Base-by-base conservation (phyloP, 306 rosid genomes). In the Vigna mungo region DNA sequence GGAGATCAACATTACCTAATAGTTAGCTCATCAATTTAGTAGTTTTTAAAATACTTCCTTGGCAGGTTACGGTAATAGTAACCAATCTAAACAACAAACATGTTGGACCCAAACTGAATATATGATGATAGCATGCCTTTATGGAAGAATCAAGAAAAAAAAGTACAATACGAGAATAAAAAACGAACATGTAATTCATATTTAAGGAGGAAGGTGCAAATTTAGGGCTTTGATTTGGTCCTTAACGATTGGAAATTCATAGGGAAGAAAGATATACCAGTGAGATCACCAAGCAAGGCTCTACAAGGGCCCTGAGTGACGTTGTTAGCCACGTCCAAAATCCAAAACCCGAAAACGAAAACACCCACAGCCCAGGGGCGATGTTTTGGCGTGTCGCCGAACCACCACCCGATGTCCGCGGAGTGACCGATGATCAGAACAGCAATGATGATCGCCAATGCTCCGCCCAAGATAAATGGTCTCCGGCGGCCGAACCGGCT, bases 221-320 rank as follows among this genome's bases (percentile, higher is more conserved):
- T 44, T 44, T 44, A 32, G 61, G 61, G 71, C 10, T 60, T 54
- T 37, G 39, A 73, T n/a, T 58, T n/a, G 51, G 15, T 20, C 9
- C 18, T 6, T 17, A 23, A 59, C n/a, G 16, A 39, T 23, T 34
- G 51, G 25, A 66, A 80, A 80, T 58, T 54, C 16, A 20, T 20
- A 39, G 1, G 70, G 17, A 60, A 16, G 59, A 71, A 61, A 62
- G 59, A 27, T 36, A 52, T 81, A 92, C 96, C 97, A 14, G 96
- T 96, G 78, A 91, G 97, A 96, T 92, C 98, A 64, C 87, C 97
- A 7, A 95, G 97, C 80, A 90, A 78, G 37, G 97, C 96, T 87
- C 96, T 82, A 69, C 97, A 92, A 72, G 97, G 96, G 67, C 97
- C 93, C 75, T 90, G 96, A 65, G 87, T 90, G 84, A 88, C 78